Evolutionary conservation across 805 yeast genomes (phyloP).

Genomic region (Lipomyces sp.): DNA sequence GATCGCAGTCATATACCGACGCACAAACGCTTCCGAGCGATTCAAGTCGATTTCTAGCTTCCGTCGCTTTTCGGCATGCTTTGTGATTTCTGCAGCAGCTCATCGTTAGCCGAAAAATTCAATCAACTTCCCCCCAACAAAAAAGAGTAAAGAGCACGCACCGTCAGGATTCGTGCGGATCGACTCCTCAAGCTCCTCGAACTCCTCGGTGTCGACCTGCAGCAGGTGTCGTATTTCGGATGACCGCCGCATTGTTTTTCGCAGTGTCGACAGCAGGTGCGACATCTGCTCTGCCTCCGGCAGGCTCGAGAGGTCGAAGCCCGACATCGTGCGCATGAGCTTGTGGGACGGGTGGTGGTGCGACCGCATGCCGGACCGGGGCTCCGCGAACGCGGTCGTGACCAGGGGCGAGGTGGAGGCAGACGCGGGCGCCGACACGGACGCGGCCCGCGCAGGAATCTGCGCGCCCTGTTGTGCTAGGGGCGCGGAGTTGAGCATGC

Average conservation of each 20-base stretch:
- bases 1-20: conserved; percentile 18
- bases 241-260: conserved; percentile 15
- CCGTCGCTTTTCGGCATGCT: not conserved
- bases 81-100: conserved; percentile 3
- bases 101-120: not conserved
- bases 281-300: conserved; percentile 24
- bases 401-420: no score
- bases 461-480: no score
- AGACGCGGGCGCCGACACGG: no score
- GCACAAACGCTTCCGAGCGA: conserved; percentile 23
- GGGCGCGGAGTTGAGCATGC: no score
- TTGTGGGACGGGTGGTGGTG: conserved; percentile 4
- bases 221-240: conserved; percentile 16
- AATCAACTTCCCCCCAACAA: no score
- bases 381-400: not conserved
- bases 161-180: conserved; percentile 9
- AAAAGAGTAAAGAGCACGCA: not conserved
- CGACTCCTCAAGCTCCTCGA: not conserved
- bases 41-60: conserved; percentile 19
- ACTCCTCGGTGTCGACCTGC: conserved; percentile 1
- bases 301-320: conserved; percentile 16
- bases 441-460: no score
- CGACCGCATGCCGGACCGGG: not conserved
- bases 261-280: conserved; percentile 15
- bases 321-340: conserved; percentile 17